Percentiles rank a stretch among this genome's conserved stretches.
Evolutionary conservation across 2,329 filamentous ascomycete species (phyloP).

Genomic region (Cladosporium cucumerinum): DNA sequence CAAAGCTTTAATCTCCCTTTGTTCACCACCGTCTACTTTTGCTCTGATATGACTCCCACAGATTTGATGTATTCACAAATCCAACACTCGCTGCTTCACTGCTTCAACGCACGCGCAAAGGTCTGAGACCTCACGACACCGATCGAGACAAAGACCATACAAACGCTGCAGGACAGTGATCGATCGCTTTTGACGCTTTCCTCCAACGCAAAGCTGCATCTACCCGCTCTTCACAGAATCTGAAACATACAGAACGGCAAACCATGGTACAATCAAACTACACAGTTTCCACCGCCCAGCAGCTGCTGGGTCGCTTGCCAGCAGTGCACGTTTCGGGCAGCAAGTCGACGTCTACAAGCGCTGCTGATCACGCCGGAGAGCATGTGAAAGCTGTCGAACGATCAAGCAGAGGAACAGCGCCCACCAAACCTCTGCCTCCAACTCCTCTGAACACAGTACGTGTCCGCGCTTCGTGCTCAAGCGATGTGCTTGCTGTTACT

Average conservation of each 20-base stretch:
- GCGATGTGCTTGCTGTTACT: not conserved
- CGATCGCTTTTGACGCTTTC: not conserved
- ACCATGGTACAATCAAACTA: conserved; percentile 11
- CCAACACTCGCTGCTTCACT: not conserved
- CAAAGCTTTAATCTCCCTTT: conserved; percentile 7
- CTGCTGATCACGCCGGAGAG: not conserved
- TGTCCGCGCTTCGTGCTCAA: conserved; percentile 3
- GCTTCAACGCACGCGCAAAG: not conserved
- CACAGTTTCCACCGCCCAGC: conserved; percentile 10
- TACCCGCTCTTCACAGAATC: not conserved
- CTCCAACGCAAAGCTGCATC: not conserved
- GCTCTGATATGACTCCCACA: not conserved
- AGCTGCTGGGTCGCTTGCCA: conserved; percentile 6
- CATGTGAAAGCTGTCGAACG: not conserved
- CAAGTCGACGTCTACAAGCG: not conserved
- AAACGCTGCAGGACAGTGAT: conserved; percentile 13
- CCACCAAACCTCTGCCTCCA: not conserved
- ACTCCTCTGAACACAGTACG: not conserved
- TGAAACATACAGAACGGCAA: not conserved
- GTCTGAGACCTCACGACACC: conserved; percentile 12
- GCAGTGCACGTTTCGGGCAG: conserved; percentile 5
- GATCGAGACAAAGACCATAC: not conserved
- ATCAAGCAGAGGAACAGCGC: not conserved
- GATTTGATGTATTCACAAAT: not conserved
- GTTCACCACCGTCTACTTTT: not conserved